Evolutionary conservation across 169 alveolate species (phyloP).

Genomic region (Babesia bovis): DNA sequence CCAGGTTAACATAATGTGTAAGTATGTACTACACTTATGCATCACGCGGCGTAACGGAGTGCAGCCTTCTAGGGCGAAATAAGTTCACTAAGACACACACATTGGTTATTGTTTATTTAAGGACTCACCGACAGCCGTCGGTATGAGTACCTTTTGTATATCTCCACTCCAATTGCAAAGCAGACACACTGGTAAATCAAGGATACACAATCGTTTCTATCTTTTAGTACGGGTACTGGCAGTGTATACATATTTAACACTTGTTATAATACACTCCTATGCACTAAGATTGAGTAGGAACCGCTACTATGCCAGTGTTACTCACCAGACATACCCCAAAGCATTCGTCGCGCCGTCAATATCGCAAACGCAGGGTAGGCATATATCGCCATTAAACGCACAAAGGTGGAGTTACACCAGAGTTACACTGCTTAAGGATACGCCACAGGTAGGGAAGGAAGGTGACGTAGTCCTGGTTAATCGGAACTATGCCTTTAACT

Average conservation of each 20-base stretch:
- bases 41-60: too few relatives aligned
- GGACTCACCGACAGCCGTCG: background rate
- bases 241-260: too few relatives aligned
- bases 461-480: constrained; percentile 60
- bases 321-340: background rate
- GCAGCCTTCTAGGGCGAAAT: background rate
- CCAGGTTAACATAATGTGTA: too few relatives aligned
- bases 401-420: constrained; percentile 43
- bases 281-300: too few relatives aligned
- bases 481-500: constrained; percentile 60
- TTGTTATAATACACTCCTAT: too few relatives aligned
- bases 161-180: too few relatives aligned
- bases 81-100: background rate
- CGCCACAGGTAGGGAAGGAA: constrained; percentile 65
- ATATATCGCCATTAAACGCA: constrained; percentile 12
- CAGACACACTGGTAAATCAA: too few relatives aligned
- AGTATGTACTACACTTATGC: too few relatives aligned
- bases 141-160: constrained; percentile 3
- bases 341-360: background rate
- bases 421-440: constrained; percentile 64
- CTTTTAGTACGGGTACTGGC: too few relatives aligned
- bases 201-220: too few relatives aligned
- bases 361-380: background rate
- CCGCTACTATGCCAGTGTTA: background rate
- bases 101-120: background rate